phyloP scores from a whole-genome alignment of 768 basidiomycete species.

The Stropharia rugosoannulata region DNA sequence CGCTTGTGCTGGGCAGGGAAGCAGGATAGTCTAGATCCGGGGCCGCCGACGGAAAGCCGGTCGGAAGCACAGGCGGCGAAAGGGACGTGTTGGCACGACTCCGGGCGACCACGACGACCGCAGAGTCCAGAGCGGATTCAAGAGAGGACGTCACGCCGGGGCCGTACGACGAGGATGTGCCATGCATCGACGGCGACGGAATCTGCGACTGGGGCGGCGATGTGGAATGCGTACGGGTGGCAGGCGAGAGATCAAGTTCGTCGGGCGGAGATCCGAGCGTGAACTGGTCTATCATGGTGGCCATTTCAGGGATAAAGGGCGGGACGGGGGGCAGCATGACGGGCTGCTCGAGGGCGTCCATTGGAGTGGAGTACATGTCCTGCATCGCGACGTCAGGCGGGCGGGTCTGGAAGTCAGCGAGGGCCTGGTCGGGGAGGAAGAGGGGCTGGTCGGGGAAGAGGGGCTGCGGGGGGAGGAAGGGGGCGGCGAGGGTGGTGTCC shows the following conservation, averaged over 20 bases:
- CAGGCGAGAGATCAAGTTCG: constrained; percentile 36
- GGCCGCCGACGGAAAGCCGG: constrained; percentile 19
- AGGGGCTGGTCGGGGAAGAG: constrained; percentile 22
- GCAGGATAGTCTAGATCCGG: constrained; percentile 18
- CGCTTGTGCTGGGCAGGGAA: constrained; percentile 12
- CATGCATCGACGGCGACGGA: constrained; percentile 37
- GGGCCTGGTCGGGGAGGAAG: constrained; percentile 32
- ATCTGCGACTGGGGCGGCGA: constrained; percentile 35
- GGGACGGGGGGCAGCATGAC: constrained; percentile 40
- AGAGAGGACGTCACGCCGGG: constrained; percentile 41
- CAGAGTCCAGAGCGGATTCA: constrained; percentile 43
- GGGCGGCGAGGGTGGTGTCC: constrained; percentile 33
- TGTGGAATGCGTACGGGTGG: constrained; percentile 30
- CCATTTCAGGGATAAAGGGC: constrained; percentile 43
- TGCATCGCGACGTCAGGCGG: constrained; percentile 1
- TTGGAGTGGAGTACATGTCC: background rate
- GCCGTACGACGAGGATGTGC: constrained; percentile 36
- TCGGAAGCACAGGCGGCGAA: constrained; percentile 25
- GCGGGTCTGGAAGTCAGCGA: background rate
- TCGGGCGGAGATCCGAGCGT: constrained; percentile 30
- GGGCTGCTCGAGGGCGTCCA: constrained; percentile 1
- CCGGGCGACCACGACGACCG: constrained; percentile 28
- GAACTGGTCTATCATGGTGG: constrained; percentile 29
- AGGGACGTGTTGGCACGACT: constrained; percentile 40
- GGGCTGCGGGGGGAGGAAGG: constrained; percentile 18